Evolutionary conservation across 148 eudicot species (phyloP).

Genomic region (Camellia sinensis): DNA sequence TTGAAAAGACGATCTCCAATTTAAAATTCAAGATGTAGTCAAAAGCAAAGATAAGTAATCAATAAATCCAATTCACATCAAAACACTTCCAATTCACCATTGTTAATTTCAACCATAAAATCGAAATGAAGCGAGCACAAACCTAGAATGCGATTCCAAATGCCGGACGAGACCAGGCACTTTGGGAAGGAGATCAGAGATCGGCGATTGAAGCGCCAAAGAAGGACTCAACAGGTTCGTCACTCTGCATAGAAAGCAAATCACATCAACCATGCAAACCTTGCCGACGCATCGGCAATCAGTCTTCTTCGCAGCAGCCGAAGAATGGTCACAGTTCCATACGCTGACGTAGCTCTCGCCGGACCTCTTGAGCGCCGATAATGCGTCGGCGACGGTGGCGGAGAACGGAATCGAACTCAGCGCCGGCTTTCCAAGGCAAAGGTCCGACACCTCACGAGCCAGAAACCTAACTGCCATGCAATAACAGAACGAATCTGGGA

Average conservation of each 20-base stretch:
- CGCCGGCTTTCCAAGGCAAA: constrained; percentile 88
- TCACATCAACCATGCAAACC: constrained; percentile 58
- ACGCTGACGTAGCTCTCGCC: constrained; percentile 51
- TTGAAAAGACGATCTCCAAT: too few species aligned
- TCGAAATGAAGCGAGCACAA: constrained; percentile 2
- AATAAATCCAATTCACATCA: too few species aligned
- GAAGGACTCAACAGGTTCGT: constrained; percentile 43
- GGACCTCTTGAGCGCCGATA: constrained; percentile 51
- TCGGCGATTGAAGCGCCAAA: constrained; percentile 44
- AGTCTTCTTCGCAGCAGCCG: constrained; percentile 1
- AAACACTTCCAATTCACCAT: too few species aligned
- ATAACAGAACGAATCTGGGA: neutral
- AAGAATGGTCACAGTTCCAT: constrained; percentile 33
- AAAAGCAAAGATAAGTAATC: too few species aligned
- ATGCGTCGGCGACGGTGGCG: constrained; percentile 61
- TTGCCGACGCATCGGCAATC: constrained; percentile 55
- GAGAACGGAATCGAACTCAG: constrained; percentile 45
- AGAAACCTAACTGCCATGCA: constrained; percentile 71
- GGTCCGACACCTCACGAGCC: constrained; percentile 59
- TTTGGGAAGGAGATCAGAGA: constrained; percentile 44
- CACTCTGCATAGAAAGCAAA: constrained; percentile 55
- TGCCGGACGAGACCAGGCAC: constrained; percentile 41
- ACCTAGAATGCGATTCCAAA: constrained; percentile 73
- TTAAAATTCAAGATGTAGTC: too few species aligned
- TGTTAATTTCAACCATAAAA: too few species aligned